Evolutionary conservation across 306 rosid species (phyloP).

Genomic region (Luffa acutangula): DNA sequence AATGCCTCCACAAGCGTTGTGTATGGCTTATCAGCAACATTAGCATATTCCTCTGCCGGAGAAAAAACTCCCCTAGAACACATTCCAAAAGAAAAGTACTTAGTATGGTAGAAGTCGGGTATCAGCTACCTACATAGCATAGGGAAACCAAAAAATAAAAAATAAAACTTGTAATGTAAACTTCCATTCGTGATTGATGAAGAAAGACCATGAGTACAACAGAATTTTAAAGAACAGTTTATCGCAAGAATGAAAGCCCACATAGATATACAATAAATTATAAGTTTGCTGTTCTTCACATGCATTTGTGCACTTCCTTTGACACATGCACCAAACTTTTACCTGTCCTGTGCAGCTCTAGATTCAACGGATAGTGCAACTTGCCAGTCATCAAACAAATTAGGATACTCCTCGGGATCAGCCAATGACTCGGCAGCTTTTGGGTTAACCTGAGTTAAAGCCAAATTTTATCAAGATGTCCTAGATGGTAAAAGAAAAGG

Average conservation of each 20-base stretch:
- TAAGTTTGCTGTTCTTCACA: not conserved
- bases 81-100: slow-evolving; percentile 13
- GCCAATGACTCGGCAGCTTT: slow-evolving; percentile 97
- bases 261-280: not conserved
- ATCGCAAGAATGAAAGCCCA: not conserved
- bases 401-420: slow-evolving; percentile 96
- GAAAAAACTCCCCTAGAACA: slow-evolving; percentile 55
- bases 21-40: slow-evolving; percentile 49
- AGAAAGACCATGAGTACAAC: not conserved
- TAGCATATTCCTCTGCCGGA: slow-evolving; percentile 58
- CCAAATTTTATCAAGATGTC: slow-evolving; percentile 8
- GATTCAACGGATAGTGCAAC: slow-evolving; percentile 91
- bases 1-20: slow-evolving; percentile 83
- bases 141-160: not conserved
- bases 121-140: not conserved
- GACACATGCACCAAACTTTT: not conserved
- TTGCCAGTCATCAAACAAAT: slow-evolving; percentile 95
- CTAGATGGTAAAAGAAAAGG: not conserved
- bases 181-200: not conserved
- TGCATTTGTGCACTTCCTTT: not conserved
- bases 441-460: slow-evolving; percentile 57
- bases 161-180: not conserved
- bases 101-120: slow-evolving; percentile 9
- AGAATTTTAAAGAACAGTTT: not conserved
- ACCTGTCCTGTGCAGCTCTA: slow-evolving; percentile 62